A percentile compares a stretch with the other conserved stretches of the same genome.
These are phyloP conservation scores for Phlegmacium glaucopus DNA, from an alignment of 768 basidiomycete genomes.

Conservation along the genomic window DNA sequence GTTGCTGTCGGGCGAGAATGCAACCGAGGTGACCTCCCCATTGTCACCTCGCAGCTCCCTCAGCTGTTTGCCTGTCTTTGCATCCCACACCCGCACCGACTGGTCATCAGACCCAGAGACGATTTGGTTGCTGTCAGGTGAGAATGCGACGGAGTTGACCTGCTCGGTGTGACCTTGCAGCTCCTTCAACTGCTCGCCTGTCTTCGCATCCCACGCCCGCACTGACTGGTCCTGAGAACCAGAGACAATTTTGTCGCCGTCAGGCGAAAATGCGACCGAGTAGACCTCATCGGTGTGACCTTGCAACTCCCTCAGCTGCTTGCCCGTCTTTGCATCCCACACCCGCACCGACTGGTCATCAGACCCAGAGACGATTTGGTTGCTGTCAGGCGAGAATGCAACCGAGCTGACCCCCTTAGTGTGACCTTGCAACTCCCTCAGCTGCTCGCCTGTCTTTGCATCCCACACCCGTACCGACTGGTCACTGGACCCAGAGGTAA, in stretches of 20 bases:
- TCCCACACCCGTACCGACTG: conserved; percentile 14
- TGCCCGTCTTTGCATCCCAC: neutral
- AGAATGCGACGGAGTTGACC: neutral
- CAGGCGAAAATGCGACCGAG: conserved; percentile 11
- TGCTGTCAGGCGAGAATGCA: neutral
- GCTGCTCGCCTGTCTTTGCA: conserved; percentile 4
- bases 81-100: neutral
- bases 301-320: neutral
- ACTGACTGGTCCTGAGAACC: neutral
- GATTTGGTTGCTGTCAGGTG: neutral
- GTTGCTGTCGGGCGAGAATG: neutral
- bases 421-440: conserved; percentile 2
- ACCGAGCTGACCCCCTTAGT: neutral
- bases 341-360: neutral
- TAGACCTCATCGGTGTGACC: neutral
- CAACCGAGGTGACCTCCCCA: neutral
- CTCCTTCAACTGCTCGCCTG: neutral
- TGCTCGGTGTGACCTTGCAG: neutral
- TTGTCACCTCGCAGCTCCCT: neutral
- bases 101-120: neutral
- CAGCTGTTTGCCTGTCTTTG: neutral
- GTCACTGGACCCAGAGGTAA: conserved; percentile 15
- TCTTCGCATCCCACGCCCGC: neutral
- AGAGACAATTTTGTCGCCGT: conserved; percentile 7
- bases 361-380: neutral